Evolutionary conservation across 768 basidiomycete species (phyloP).

Genomic region (Mycena rebaudengoi): DNA sequence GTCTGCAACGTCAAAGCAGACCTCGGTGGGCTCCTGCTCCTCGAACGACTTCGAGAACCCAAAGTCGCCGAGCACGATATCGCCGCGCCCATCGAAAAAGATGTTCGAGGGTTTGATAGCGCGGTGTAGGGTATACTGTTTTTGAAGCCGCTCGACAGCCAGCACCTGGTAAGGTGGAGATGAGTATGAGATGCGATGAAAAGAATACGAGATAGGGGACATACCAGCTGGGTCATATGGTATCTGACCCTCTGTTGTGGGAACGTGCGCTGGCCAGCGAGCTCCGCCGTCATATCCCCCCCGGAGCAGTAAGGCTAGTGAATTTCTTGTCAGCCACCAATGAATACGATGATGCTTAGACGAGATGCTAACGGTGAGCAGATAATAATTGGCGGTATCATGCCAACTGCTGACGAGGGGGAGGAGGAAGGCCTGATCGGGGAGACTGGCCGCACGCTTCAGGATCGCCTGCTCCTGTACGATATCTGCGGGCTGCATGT

Average conservation of each 20-base stretch:
- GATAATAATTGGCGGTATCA: not conserved
- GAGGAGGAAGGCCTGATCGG: not conserved
- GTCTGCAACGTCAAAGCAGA: slow-evolving; percentile 5
- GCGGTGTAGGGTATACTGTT: slow-evolving; percentile 25
- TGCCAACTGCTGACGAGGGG: not conserved
- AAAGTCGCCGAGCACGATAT: slow-evolving; percentile 29
- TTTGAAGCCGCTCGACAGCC: slow-evolving; percentile 25
- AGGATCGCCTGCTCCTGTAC: not conserved
- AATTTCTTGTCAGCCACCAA: not conserved
- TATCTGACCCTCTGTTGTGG: slow-evolving; percentile 19
- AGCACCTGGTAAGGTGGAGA: slow-evolving; percentile 11
- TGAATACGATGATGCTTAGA: not conserved
- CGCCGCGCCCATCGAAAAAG: slow-evolving; percentile 24
- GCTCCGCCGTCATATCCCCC: slow-evolving; percentile 29
- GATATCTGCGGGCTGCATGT: not conserved
- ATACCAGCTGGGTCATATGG: slow-evolving; percentile 36
- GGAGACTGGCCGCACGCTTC: not conserved
- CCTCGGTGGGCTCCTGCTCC: not conserved
- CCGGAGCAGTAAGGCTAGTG: slow-evolving; percentile 7
- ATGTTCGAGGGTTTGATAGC: slow-evolving; percentile 35
- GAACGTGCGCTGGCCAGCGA: slow-evolving; percentile 1
- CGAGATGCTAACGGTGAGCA: not conserved
- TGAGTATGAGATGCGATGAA: not conserved
- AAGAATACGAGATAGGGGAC: not conserved
- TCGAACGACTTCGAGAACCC: slow-evolving; percentile 17